These are phyloP conservation scores for Leishmania aethiopica DNA, from an alignment of 208 protist species.

Conservation along the genomic window DNA sequence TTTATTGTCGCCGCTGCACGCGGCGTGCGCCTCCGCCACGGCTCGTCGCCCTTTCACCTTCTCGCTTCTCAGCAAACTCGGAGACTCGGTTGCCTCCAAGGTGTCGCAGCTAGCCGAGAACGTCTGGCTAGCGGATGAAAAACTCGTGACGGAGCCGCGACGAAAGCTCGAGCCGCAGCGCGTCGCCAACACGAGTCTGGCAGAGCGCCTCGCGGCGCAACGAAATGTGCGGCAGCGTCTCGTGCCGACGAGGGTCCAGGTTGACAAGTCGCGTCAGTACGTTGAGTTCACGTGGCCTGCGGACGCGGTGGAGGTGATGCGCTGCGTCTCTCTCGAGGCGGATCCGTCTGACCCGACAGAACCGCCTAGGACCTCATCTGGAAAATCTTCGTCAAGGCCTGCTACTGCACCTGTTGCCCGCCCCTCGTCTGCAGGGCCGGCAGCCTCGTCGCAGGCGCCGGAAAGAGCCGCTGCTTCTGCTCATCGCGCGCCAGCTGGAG, in stretches of 20 bases:
- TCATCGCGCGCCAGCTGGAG: neutral
- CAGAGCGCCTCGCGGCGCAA: conserved; percentile 68
- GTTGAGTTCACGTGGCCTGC: conserved; percentile 74
- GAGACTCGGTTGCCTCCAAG: conserved; percentile 31
- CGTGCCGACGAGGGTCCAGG: conserved; percentile 54
- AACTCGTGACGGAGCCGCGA: conserved; percentile 74
- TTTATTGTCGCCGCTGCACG: neutral
- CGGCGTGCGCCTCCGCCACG: neutral
- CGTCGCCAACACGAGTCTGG: conserved; percentile 42
- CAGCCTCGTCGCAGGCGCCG: neutral
- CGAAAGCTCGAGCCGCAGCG: conserved; percentile 42
- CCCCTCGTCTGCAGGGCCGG: neutral
- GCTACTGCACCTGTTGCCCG: neutral
- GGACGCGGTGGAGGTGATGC: conserved; percentile 28
- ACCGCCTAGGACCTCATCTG: neutral
- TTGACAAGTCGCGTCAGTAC: conserved; percentile 64
- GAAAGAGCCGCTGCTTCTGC: neutral
- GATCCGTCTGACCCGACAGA: neutral
- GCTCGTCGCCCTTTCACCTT: neutral
- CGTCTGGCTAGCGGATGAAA: conserved; percentile 40
- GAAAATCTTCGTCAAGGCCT: neutral
- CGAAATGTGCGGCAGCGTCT: conserved; percentile 47
- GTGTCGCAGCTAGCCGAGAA: conserved; percentile 23
- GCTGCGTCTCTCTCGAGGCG: conserved; percentile 7
- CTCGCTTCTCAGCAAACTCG: conserved; percentile 7